These are phyloP conservation scores for Nakataea oryzae DNA, from an alignment of 2,329 filamentous ascomycete species.

Conservation along the genomic window DNA sequence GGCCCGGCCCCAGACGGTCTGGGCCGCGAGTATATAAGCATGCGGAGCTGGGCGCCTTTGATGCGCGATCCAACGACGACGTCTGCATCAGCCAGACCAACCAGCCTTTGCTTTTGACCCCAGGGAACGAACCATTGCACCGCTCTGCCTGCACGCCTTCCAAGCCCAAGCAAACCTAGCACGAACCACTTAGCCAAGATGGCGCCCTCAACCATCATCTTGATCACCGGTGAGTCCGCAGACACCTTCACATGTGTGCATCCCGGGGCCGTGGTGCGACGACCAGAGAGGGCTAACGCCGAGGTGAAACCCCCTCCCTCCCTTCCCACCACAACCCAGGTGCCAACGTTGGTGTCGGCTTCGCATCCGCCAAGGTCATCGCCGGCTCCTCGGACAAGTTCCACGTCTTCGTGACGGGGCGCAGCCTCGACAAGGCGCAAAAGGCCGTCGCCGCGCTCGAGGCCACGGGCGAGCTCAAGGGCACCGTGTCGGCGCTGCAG, in stretches of 20 bases:
- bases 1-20: no score
- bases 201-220: not conserved
- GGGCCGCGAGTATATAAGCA: no score
- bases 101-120: no score
- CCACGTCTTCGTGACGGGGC: slow-evolving; percentile 26
- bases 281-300: not conserved
- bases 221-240: not conserved
- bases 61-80: no score
- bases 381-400: slow-evolving; percentile 22
- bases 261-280: not conserved
- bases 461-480: slow-evolving; percentile 8
- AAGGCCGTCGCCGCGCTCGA: slow-evolving; percentile 20
- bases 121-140: no score
- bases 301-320: not conserved
- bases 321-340: slow-evolving; percentile 20
- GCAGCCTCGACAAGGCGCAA: slow-evolving; percentile 22
- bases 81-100: no score
- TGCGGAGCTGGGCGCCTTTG: no score
- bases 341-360: slow-evolving; percentile 31
- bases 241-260: not conserved
- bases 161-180: not conserved
- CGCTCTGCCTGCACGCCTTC: not conserved
- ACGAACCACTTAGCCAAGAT: not conserved
- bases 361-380: slow-evolving; percentile 27
- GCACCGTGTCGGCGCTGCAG: slow-evolving; percentile 20